Conservation (phyloP, 2,329 filamentous ascomycete species). For the Claviceps pazoutovae region DNA sequence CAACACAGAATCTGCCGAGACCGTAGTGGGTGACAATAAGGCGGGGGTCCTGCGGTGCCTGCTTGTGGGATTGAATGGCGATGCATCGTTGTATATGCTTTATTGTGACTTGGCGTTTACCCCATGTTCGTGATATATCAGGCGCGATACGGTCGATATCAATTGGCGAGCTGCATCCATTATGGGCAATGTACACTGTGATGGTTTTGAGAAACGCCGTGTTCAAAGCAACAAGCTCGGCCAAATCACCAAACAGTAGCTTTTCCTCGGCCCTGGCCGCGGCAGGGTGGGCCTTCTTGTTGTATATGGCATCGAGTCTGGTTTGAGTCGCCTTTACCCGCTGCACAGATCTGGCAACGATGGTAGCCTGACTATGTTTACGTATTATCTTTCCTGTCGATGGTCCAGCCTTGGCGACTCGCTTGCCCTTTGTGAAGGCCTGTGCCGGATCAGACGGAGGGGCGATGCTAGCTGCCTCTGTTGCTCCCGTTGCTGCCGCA, state of each 20-base stretch:
- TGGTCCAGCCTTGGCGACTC: constrained; percentile 15
- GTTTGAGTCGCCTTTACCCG: constrained; percentile 18
- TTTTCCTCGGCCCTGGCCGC: constrained; percentile 10
- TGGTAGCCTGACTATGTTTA: constrained; percentile 17
- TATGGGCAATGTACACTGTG: constrained; percentile 55
- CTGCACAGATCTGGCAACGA: constrained; percentile 17
- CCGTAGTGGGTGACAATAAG: constrained; percentile 38
- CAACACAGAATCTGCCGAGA: constrained; percentile 43
- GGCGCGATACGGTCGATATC: constrained; percentile 49
- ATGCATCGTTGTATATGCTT: constrained; percentile 55
- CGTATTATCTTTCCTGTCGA: constrained; percentile 17
- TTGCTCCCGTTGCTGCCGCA: neutral
- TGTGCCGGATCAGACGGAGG: neutral
- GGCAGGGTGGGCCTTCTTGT: constrained; percentile 13
- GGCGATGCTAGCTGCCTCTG: neutral
- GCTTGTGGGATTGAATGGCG: constrained; percentile 38
- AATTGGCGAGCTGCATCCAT: constrained; percentile 46
- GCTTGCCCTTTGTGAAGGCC: constrained; percentile 16
- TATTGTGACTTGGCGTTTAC: constrained; percentile 50
- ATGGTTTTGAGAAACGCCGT: constrained; percentile 54
- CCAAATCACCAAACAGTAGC: constrained; percentile 36
- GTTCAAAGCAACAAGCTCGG: constrained; percentile 50
- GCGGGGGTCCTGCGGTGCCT: constrained; percentile 17
- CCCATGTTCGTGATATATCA: constrained; percentile 55
- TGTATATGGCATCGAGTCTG: constrained; percentile 23